These are phyloP conservation scores for Penicillium crustosum DNA, from an alignment of 2,329 filamentous ascomycete species.

Conservation along the genomic window DNA sequence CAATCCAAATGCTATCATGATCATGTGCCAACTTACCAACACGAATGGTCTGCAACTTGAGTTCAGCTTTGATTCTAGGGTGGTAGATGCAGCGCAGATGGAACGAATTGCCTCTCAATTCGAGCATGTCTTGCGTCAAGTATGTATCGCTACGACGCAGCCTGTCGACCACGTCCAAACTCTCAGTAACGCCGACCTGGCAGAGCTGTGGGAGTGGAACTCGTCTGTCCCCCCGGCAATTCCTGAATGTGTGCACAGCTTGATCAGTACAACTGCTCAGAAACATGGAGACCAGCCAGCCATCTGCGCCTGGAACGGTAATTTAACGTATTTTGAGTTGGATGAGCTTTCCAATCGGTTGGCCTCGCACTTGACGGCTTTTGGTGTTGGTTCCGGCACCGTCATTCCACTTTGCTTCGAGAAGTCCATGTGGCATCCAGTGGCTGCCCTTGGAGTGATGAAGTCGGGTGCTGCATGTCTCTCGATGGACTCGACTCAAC, in stretches of 20 bases:
- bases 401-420: constrained; percentile 2
- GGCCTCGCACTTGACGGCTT: not conserved
- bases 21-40: not conserved
- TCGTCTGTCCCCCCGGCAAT: not conserved
- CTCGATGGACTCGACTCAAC: not conserved
- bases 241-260: not conserved
- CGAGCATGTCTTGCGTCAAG: not conserved
- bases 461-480: not conserved
- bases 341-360: not conserved
- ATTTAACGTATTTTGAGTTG: not conserved
- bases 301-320: constrained; percentile 1
- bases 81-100: not conserved
- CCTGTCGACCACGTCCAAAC: not conserved
- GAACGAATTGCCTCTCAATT: not conserved
- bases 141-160: not conserved
- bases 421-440: constrained; percentile 2
- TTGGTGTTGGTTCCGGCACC: not conserved
- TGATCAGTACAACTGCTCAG: not conserved
- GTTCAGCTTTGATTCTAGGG: not conserved
- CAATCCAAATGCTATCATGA: constrained; percentile 1
- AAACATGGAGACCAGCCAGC: not conserved
- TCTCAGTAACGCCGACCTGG: not conserved
- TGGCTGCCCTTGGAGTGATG: not conserved
- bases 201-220: constrained; percentile 2
- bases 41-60: not conserved